Evolutionary conservation across 1,284 basidiomycete species (phyloP).

Genomic region (Earliella scabrosa): DNA sequence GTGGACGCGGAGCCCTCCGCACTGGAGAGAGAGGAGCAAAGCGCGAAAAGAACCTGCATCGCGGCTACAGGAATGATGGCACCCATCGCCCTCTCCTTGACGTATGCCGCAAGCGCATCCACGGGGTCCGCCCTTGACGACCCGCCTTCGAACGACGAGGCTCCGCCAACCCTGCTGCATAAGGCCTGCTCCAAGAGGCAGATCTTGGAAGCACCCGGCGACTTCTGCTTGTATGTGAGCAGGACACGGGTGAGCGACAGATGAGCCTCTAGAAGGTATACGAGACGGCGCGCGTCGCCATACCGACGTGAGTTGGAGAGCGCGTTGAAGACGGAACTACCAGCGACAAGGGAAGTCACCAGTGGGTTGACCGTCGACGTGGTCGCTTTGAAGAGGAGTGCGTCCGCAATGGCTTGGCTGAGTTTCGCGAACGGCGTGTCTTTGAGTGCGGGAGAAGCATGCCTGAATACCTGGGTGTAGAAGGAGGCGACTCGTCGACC

Average conservation of each 20-base stretch:
- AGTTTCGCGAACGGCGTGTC: constrained; percentile 61
- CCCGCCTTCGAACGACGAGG: constrained; percentile 49
- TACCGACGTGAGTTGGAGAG: constrained; percentile 67
- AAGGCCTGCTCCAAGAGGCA: constrained; percentile 78
- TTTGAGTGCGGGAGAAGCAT: constrained; percentile 57
- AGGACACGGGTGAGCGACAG: constrained; percentile 65
- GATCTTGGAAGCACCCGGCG: constrained; percentile 44
- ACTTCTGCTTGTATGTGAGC: constrained; percentile 63
- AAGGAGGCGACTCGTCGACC: constrained; percentile 67
- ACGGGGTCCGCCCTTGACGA: constrained; percentile 65
- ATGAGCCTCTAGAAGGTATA: constrained; percentile 69
- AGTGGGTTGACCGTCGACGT: constrained; percentile 79
- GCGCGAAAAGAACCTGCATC: constrained; percentile 64
- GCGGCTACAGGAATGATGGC: constrained; percentile 63
- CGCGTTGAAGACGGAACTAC: constrained; percentile 58
- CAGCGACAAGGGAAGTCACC: constrained; percentile 67
- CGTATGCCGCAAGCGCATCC: constrained; percentile 69
- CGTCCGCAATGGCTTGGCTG: constrained; percentile 66
- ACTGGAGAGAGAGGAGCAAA: constrained; percentile 68
- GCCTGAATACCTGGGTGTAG: constrained; percentile 68
- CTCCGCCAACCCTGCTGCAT: constrained; percentile 61
- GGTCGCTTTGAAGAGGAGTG: constrained; percentile 71
- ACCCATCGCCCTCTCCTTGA: constrained; percentile 66
- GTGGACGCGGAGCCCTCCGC: constrained; percentile 64
- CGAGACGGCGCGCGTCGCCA: constrained; percentile 70